A percentile compares a stretch with the other conserved stretches of the same genome.
These are phyloP conservation scores for Dendrobium catenatum DNA, from an alignment of 106 monocot species.

Conservation along the genomic window DNA sequence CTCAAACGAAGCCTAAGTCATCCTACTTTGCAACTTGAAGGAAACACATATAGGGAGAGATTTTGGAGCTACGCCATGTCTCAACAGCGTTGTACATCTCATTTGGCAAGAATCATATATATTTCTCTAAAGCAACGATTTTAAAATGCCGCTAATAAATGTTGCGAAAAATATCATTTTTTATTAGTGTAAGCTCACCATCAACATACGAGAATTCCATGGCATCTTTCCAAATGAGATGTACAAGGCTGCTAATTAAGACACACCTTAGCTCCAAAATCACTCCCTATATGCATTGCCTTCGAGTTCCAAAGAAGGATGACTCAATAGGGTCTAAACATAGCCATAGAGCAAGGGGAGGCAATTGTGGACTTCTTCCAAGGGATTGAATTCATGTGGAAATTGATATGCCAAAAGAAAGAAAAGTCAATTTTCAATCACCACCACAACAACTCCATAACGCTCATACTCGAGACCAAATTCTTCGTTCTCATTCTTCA, in stretches of 20 bases:
- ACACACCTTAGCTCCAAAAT: conserved; percentile 20
- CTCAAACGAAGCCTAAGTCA: not conserved
- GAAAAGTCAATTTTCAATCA: not conserved
- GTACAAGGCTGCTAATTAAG: conserved; percentile 6
- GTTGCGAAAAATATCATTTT: no score
- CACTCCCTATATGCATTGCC: not conserved
- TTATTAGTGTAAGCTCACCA: no score
- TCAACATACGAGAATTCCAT: no score
- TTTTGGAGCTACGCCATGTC: conserved; percentile 17
- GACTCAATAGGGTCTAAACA: not conserved
- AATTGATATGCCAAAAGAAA: not conserved
- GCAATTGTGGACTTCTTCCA: not conserved
- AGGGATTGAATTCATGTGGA: conserved; percentile 10
- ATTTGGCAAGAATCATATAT: not conserved
- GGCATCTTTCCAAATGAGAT: conserved; percentile 9
- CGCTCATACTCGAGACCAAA: not conserved
- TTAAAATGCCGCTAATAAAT: no score
- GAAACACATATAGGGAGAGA: not conserved
- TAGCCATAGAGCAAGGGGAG: not conserved
- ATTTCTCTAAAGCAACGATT: no score
- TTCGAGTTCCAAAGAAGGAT: conserved; percentile 12
- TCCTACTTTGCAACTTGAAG: conserved; percentile 14
- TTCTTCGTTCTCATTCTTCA: conserved; percentile 16
- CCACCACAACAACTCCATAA: not conserved
- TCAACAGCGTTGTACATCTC: conserved; percentile 12